Base-by-base conservation (phyloP, 495 filamentous ascomycete species). In the Penicillium alfredii region DNA sequence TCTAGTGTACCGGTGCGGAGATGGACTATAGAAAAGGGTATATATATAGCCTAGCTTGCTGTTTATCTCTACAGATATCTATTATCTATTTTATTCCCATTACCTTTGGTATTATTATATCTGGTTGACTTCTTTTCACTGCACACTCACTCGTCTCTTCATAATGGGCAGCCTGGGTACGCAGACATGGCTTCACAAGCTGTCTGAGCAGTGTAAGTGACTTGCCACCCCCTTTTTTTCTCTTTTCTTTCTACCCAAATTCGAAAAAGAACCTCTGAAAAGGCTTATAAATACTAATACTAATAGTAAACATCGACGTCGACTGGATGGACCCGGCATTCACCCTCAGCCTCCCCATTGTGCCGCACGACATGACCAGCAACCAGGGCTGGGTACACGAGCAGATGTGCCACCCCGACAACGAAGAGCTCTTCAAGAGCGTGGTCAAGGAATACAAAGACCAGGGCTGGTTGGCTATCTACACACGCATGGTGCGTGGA, bases 301-400 rank as follows among this genome's bases (percentile, higher is more conserved):
- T 35, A 13, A 18, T 23, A 65, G 63, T 65, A 6, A 60, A 68
- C 17, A 46, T 70, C 28, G 64, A 70, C 41, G 59, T 68, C 16
- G 62, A 65, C 42, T 66, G 52, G 44, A 68, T 66, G 62, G 59
- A 61, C 20, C 62, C 64, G 3, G 49, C 51, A 11, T 61, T 58
- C 42, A 61, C 56, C 14, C 51, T 52, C 30, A 50, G 36, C 24
- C 44, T 62, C n/a, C 50, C 53, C 11, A 53, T 62, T 26, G 37
- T 29, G 6, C 61, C 60, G 14, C 56, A 68, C 39, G 61, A 66
- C 39, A 54, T 60, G 58, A 70, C 66, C 10, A 70, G 64, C 40
- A 70, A 68, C 43, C 64, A 70, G 37, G 45, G 60, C 14, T 53
- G 35, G 49, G 64, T 68, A 16, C 54, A 64, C 36, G 56, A 55